phyloP scores from a whole-genome alignment of 1,284 basidiomycete species.

The Ceratobasidium theobromae region DNA sequence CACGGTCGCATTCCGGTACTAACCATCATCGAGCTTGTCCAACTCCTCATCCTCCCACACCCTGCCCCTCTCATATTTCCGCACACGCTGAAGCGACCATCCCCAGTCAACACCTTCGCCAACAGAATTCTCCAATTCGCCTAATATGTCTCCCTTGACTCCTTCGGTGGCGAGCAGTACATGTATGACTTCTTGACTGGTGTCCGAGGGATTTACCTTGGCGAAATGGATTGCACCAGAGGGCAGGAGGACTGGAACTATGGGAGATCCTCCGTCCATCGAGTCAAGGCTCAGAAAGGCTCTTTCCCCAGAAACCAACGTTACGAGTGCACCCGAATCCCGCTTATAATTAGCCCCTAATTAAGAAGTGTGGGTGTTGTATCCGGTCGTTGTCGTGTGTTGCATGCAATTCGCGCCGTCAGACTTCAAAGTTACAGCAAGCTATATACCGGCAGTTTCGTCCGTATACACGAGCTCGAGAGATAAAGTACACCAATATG shows the following conservation, averaged over 20 bases:
- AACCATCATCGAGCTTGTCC: slow-evolving; percentile 63
- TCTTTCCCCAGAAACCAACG: not conserved
- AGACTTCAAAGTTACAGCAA: too few relatives aligned
- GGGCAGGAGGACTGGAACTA: slow-evolving; percentile 61
- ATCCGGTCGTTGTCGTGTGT: not conserved
- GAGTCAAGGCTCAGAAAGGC: not conserved
- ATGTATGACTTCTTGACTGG: slow-evolving; percentile 60
- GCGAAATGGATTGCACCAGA: slow-evolving; percentile 64
- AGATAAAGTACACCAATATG: not conserved
- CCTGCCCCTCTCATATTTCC: slow-evolving; percentile 58
- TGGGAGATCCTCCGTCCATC: slow-evolving; percentile 43
- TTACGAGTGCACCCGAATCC: not conserved
- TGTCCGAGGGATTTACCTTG: slow-evolving; percentile 55
- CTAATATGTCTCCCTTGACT: slow-evolving; percentile 57
- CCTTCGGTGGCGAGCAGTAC: slow-evolving; percentile 51
- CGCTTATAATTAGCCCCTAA: slow-evolving; percentile 2
- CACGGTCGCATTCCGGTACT: slow-evolving; percentile 37
- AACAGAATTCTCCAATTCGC: slow-evolving; percentile 4
- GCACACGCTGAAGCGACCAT: slow-evolving; percentile 68
- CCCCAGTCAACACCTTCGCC: slow-evolving; percentile 55
- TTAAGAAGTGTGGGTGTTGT: not conserved
- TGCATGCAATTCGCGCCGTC: not conserved
- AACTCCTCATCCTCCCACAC: slow-evolving; percentile 71
- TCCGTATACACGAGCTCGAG: not conserved
- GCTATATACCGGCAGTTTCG: not conserved